These are phyloP conservation scores for Lumnitzera littorea DNA, from an alignment of 345 rosid genomes.

Conservation along the genomic window DNA sequence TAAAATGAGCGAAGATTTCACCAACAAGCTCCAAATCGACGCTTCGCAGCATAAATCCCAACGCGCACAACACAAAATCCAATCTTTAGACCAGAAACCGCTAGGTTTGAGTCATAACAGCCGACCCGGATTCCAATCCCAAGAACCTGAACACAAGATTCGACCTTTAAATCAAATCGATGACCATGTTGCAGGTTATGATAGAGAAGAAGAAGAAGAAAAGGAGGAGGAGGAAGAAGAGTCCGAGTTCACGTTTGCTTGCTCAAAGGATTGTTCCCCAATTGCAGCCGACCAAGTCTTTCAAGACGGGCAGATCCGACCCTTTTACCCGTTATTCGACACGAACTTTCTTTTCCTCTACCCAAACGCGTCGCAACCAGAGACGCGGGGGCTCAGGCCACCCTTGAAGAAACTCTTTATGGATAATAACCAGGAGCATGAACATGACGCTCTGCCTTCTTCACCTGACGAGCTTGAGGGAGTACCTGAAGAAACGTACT, in stretches of 20 bases:
- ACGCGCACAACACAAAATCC: background rate
- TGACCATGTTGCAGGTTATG: background rate
- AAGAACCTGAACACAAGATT: background rate
- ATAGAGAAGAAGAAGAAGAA: conserved; percentile 13
- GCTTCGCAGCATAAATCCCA: background rate
- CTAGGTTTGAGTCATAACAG: no score
- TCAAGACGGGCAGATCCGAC: conserved; percentile 40
- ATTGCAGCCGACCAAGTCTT: conserved; percentile 37
- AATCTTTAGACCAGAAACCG: no score
- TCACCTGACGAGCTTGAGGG: conserved; percentile 12
- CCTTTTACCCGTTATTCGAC: conserved; percentile 36
- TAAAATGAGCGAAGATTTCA: background rate
- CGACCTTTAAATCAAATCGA: background rate
- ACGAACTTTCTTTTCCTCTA: conserved; percentile 19
- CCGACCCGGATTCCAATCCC: background rate
- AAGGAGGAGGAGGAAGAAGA: conserved; percentile 22
- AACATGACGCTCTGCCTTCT: conserved; percentile 6
- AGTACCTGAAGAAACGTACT: conserved; percentile 24
- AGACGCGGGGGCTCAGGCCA: conserved; percentile 6
- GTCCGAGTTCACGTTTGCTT: conserved; percentile 36
- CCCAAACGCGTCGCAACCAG: background rate
- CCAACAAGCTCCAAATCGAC: background rate
- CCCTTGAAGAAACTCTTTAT: conserved; percentile 24
- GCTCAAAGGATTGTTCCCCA: conserved; percentile 22
- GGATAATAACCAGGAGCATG: conserved; percentile 6